Conservation (phyloP, 805 yeast genomes). For the Metschnikowia arizonensis region DNA sequence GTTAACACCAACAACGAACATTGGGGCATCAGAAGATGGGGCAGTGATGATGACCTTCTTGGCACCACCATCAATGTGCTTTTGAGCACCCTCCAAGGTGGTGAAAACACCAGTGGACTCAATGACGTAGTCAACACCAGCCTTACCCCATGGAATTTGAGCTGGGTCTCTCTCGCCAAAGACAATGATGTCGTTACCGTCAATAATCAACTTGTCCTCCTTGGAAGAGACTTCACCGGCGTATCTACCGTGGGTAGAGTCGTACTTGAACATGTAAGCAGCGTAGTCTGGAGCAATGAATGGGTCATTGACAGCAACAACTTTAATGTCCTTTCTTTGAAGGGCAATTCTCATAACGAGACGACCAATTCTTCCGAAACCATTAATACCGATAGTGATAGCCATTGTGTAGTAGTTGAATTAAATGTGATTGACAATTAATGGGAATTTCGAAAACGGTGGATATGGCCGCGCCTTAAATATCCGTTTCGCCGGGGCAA, state of each 20-base stretch:
- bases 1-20: constrained; percentile 93
- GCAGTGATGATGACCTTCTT: constrained; percentile 94
- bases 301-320: constrained; percentile 89
- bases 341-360: constrained; percentile 81
- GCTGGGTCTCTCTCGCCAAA: constrained; percentile 84
- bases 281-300: constrained; percentile 88
- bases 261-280: constrained; percentile 93
- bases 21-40: constrained; percentile 91
- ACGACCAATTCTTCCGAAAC: constrained; percentile 94
- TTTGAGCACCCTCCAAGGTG: constrained; percentile 70
- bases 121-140: constrained; percentile 79
- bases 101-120: constrained; percentile 97
- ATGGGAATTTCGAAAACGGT: constrained; percentile 1
- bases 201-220: constrained; percentile 59
- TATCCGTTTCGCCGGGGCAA: constrained; percentile 17
- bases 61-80: constrained; percentile 88
- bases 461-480: constrained; percentile 7
- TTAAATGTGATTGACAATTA: constrained; percentile 11
- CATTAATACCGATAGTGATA: constrained; percentile 83
- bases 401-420: constrained; percentile 36
- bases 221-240: constrained; percentile 64
- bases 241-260: constrained; percentile 87
- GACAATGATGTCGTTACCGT: constrained; percentile 63
- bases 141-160: constrained; percentile 80
- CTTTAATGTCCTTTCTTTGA: constrained; percentile 66